Evolutionary conservation across 1,139 yeast genomes (phyloP), one percentile per base, ranked within the genome.

Genomic region (Suzukiozyma palmioleophila): DNA sequence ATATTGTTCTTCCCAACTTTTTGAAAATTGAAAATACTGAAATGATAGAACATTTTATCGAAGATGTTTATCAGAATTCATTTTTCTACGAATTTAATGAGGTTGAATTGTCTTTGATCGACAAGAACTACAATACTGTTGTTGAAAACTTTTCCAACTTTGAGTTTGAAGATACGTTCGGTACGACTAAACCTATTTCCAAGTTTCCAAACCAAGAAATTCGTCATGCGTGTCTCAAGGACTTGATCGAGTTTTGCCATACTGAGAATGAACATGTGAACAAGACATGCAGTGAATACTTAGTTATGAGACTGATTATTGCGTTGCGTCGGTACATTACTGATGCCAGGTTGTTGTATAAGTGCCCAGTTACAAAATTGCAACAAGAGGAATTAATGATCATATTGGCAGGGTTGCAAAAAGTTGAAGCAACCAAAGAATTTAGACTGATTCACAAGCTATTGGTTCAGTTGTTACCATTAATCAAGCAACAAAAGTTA

Each of bases 21-120:
- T 47, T 60, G 26, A 46, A 54, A 2, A 54, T 59, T 26, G 48
- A 64, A 3, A 49, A 53, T 14, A 49, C 59, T 5, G 50, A 50
- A 2, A 57, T 69, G 36, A 48, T 81, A 24, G 63, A 66, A 15
- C 63, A 62, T 10, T 70, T 79, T 35, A 56, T 82, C 3, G 54
- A 66, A n/a, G 48, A 50, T 21, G 36, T 63, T 9, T 61, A 61
- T 43, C 39, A 43, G 3, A 63, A 64, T 40, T 70, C 75, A 4
- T 69, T 57, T 42, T 50, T 69, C 16, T 71, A 67, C 47, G 59
- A 58, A 35, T 47, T 51, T 32, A 66, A 62, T 41, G 64, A 59
- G 6, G 44, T 57, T 5, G 73, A 68, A 45, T 27, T 31, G 7
- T 51, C 49, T 29, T 35, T 53, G 16, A 35, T 53, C 15, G 42